Evolutionary conservation across 2,329 filamentous ascomycete species (phyloP).

Genomic region (Ceratocystis cacaofunesta): DNA sequence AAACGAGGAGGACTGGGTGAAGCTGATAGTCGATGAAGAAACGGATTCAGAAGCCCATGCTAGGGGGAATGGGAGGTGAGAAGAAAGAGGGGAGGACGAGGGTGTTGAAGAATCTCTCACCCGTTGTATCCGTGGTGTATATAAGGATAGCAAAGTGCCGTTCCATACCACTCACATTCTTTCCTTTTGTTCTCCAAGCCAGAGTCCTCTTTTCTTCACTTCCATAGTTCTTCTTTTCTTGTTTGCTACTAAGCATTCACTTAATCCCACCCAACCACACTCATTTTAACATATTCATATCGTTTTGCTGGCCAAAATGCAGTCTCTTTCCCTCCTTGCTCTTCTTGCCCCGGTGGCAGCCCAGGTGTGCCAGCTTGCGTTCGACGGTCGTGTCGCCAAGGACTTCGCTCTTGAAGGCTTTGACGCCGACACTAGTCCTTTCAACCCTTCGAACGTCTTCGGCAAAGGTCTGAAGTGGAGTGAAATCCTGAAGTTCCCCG

Average conservation of each 20-base stretch:
- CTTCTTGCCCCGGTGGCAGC: slow-evolving; percentile 13
- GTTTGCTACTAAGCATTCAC: neutral
- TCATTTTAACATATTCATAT: neutral
- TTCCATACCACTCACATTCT: neutral
- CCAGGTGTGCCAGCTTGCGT: slow-evolving; percentile 20
- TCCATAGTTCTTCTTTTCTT: slow-evolving; percentile 11
- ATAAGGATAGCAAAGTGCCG: neutral
- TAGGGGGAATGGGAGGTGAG: neutral
- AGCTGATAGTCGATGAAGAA: neutral
- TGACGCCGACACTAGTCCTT: slow-evolving; percentile 28
- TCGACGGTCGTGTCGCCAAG: slow-evolving; percentile 33
- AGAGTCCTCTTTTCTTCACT: neutral
- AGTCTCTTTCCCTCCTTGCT: slow-evolving; percentile 23
- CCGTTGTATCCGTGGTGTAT: neutral
- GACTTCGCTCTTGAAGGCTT: slow-evolving; percentile 28
- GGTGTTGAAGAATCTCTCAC: neutral
- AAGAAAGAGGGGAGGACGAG: neutral
- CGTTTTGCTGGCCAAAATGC: slow-evolving; percentile 16
- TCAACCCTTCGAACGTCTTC: slow-evolving; percentile 37
- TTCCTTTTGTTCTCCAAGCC: neutral
- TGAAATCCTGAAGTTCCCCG: slow-evolving; percentile 34
- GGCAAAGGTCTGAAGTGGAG: slow-evolving; percentile 37
- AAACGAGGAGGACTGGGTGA: neutral
- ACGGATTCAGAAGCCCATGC: neutral
- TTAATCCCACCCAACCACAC: neutral